Evolutionary conservation across 345 rosid genomes (phyloP).

Genomic region (Hevea brasiliensis): DNA sequence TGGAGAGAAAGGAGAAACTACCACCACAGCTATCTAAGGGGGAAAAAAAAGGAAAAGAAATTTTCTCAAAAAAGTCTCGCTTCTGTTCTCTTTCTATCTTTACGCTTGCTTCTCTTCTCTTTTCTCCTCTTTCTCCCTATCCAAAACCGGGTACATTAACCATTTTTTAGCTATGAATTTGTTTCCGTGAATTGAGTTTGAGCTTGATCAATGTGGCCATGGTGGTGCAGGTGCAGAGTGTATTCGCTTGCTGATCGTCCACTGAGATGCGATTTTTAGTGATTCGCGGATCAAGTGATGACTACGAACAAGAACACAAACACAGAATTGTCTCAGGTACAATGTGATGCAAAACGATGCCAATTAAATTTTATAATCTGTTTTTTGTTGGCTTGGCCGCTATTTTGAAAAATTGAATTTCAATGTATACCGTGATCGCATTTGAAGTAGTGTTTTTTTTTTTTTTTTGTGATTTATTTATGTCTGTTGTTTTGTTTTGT

Average conservation of each 20-base stretch:
- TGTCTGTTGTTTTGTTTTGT: too few species aligned
- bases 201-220: neutral
- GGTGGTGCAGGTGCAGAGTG: neutral
- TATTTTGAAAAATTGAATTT: neutral
- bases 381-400: neutral
- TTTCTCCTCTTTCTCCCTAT: neutral
- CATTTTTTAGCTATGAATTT: too few species aligned
- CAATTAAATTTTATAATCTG: neutral
- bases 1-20: neutral
- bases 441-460: neutral
- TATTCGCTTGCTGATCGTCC: constrained; percentile 7
- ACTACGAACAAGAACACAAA: constrained; percentile 28
- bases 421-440: neutral
- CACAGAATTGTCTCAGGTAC: constrained; percentile 46
- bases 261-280: constrained; percentile 6
- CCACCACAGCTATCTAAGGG: too few species aligned
- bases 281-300: constrained; percentile 36
- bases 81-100: neutral
- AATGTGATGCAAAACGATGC: neutral
- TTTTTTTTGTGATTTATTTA: neutral
- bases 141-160: constrained; percentile 8
- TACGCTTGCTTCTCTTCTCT: neutral
- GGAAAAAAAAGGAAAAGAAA: neutral
- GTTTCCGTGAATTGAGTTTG: neutral
- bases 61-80: neutral